Evolutionary conservation across 208 protist genomes (phyloP).

Genomic region (Trypanosoma rangeli): DNA sequence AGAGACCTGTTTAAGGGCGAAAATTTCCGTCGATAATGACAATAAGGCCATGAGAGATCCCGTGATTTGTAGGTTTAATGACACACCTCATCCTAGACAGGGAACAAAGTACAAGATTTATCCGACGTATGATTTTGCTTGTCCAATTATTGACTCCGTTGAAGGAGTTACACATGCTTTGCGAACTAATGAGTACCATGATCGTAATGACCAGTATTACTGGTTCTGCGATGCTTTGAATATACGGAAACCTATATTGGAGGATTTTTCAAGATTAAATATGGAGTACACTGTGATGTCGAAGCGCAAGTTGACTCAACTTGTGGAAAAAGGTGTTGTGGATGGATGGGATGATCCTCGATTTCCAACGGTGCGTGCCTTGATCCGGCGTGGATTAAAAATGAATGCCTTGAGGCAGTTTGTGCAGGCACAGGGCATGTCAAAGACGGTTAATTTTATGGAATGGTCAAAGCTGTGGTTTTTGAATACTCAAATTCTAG

Average conservation of each 20-base stretch:
- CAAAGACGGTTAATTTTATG: constrained; percentile 95
- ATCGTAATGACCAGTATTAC: constrained; percentile 97
- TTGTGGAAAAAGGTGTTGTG: constrained; percentile 96
- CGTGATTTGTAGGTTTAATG: constrained; percentile 96
- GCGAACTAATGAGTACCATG: constrained; percentile 98
- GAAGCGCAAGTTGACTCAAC: constrained; percentile 98
- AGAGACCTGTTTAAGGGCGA: constrained; percentile 95
- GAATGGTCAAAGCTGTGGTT: constrained; percentile 99
- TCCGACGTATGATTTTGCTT: constrained; percentile 99
- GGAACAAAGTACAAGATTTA: constrained; percentile 94
- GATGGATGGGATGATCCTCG: constrained; percentile 99
- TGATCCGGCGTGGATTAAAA: constrained; percentile 97
- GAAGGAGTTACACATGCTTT: constrained; percentile 99
- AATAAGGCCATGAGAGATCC: constrained; percentile 98
- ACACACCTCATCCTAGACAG: constrained; percentile 91
- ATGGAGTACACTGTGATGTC: constrained; percentile 98
- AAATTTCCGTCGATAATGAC: constrained; percentile 95
- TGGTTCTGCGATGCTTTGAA: constrained; percentile 95
- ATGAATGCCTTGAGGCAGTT: constrained; percentile 96
- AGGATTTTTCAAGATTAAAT: constrained; percentile 98
- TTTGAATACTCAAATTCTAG: constrained; percentile 97
- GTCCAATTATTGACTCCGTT: constrained; percentile 98
- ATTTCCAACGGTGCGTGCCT: constrained; percentile 97
- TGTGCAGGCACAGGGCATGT: constrained; percentile 96
- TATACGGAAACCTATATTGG: constrained; percentile 87